phyloP scores from a whole-genome alignment of 176 grass and related monocot genomes.

The Themeda triandra region DNA sequence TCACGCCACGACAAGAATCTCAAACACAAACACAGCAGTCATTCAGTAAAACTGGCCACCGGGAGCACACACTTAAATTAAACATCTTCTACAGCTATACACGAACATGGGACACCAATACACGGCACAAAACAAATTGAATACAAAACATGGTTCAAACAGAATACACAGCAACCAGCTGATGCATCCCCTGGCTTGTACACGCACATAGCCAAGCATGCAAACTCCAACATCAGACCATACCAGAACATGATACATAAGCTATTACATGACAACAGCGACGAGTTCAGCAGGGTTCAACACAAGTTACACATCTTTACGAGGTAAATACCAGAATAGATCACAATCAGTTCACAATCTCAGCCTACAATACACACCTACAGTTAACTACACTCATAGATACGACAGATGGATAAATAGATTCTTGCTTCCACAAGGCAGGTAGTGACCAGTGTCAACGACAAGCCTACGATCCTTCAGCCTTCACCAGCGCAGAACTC shows the following conservation, averaged over 20 bases:
- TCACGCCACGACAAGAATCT: no score
- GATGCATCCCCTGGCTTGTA: neutral
- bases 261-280: neutral
- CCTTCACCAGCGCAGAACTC: conserved; percentile 34
- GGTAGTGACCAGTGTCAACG: neutral
- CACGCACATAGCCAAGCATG: neutral
- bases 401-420: neutral
- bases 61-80: neutral
- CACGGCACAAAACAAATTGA: neutral
- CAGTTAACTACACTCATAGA: conserved; percentile 2
- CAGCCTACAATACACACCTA: conserved; percentile 22
- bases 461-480: conserved; percentile 31
- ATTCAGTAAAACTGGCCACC: no score
- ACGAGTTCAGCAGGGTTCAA: neutral
- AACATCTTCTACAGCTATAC: neutral
- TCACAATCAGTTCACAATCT: conserved; percentile 10
- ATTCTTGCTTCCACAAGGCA: neutral
- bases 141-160: neutral
- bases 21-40: no score
- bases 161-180: neutral
- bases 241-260: neutral
- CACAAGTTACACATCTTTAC: neutral
- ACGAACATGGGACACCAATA: neutral
- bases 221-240: neutral
- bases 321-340: neutral